Conservation (phyloP, 768 basidiomycete species). For the Tylopilus cervinicoccineus region DNA sequence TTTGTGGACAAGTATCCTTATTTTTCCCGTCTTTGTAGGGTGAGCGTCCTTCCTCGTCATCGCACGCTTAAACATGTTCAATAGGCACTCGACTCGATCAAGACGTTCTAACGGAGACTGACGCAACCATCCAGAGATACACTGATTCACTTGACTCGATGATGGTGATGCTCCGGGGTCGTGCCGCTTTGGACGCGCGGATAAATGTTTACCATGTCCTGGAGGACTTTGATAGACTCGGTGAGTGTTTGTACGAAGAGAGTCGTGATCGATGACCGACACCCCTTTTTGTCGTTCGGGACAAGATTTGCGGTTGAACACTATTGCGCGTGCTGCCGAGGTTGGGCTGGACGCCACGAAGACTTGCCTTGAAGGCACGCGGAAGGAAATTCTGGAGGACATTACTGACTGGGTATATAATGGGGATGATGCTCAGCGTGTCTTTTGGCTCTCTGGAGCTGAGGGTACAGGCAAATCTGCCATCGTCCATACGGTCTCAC, state of each 20-base stretch:
- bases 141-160: neutral
- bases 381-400: neutral
- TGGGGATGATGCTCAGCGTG: neutral
- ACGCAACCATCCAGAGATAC: neutral
- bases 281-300: neutral
- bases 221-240: neutral
- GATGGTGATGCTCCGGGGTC: neutral
- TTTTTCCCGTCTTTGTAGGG: neutral
- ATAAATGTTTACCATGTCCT: neutral
- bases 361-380: neutral
- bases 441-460: neutral
- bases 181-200: neutral
- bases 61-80: neutral
- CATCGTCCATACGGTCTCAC: neutral
- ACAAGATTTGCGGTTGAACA: neutral
- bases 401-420: neutral
- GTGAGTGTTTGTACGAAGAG: neutral
- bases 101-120: neutral
- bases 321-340: neutral
- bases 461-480: neutral
- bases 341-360: neutral
- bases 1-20: neutral
- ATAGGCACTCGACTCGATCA: neutral
- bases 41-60: neutral
- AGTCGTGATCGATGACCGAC: neutral